Evolutionary conservation across 2,329 filamentous ascomycete species (phyloP).

Genomic region (Pezicula radicicola): DNA sequence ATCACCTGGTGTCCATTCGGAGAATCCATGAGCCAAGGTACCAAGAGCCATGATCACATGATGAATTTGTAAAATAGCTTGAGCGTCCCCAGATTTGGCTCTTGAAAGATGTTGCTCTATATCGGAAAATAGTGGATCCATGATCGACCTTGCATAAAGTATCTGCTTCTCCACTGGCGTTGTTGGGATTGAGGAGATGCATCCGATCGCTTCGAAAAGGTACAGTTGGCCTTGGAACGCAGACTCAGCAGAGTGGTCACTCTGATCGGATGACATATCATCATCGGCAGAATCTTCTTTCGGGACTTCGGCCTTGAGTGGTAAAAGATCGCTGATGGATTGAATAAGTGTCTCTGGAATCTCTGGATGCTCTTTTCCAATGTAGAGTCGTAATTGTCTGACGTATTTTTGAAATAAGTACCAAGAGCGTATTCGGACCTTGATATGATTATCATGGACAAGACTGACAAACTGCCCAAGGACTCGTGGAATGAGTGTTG

Average conservation of each 20-base stretch:
- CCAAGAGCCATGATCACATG: slow-evolving; percentile 96
- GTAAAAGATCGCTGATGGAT: slow-evolving; percentile 81
- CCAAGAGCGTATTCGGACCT: slow-evolving; percentile 90
- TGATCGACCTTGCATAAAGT: slow-evolving; percentile 80
- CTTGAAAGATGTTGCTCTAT: slow-evolving; percentile 75
- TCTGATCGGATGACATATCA: slow-evolving; percentile 93
- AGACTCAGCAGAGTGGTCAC: slow-evolving; percentile 84
- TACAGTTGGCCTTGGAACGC: slow-evolving; percentile 89
- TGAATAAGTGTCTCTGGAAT: slow-evolving; percentile 87
- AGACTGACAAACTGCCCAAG: slow-evolving; percentile 89
- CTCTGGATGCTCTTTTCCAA: slow-evolving; percentile 60
- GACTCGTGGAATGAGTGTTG: slow-evolving; percentile 77
- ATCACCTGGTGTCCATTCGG: slow-evolving; percentile 74
- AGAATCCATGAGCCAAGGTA: slow-evolving; percentile 87
- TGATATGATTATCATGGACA: slow-evolving; percentile 82
- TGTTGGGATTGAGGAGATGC: slow-evolving; percentile 77
- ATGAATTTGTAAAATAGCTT: slow-evolving; percentile 84
- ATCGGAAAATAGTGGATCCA: slow-evolving; percentile 86
- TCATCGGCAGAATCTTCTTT: slow-evolving; percentile 74
- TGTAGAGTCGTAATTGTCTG: slow-evolving; percentile 78
- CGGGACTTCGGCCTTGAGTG: slow-evolving; percentile 86
- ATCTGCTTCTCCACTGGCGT: slow-evolving; percentile 84
- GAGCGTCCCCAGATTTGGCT: slow-evolving; percentile 77
- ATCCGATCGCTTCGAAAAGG: slow-evolving; percentile 91
- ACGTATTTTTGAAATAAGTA: slow-evolving; percentile 94